Evolutionary conservation across 306 rosid species (phyloP).

Genomic region (Castanea crenata): DNA sequence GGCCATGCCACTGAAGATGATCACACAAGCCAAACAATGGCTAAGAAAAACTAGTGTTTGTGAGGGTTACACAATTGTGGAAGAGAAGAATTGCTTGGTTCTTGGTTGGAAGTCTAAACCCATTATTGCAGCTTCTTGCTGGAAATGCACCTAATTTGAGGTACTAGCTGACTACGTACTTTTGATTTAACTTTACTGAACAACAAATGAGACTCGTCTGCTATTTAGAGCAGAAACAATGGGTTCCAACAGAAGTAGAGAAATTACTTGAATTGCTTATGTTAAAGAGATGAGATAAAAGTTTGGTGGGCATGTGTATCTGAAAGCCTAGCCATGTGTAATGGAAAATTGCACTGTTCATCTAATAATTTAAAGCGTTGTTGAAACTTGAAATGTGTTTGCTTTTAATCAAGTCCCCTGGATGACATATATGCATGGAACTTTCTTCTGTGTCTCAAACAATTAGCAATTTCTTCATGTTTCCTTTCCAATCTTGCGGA

Average conservation of each 20-base stretch:
- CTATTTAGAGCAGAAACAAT: not conserved
- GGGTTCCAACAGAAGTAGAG: too few species aligned
- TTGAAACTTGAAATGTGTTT: not conserved
- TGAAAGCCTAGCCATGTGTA: not conserved
- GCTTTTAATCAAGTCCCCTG: not conserved
- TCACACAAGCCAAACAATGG: slow-evolving; percentile 70
- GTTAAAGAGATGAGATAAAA: not conserved
- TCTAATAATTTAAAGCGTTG: not conserved
- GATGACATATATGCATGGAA: not conserved
- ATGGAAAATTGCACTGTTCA: not conserved
- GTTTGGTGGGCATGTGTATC: not conserved
- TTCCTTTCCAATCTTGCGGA: too few species aligned
- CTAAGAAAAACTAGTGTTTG: slow-evolving; percentile 44
- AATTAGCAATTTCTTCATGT: too few species aligned
- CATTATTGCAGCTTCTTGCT: slow-evolving; percentile 81
- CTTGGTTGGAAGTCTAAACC: slow-evolving; percentile 93
- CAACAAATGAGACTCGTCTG: not conserved
- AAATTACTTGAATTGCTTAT: too few species aligned
- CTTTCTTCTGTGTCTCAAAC: too few species aligned
- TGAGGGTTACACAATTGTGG: slow-evolving; percentile 69
- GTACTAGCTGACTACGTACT: not conserved
- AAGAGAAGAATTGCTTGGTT: slow-evolving; percentile 85
- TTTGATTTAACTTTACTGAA: not conserved
- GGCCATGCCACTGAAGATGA: slow-evolving; percentile 58
- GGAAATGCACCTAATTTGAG: slow-evolving; percentile 55